Conservation (phyloP, 2,329 filamentous ascomycete genomes). For the Cylindrodendrum hubeiense region DNA sequence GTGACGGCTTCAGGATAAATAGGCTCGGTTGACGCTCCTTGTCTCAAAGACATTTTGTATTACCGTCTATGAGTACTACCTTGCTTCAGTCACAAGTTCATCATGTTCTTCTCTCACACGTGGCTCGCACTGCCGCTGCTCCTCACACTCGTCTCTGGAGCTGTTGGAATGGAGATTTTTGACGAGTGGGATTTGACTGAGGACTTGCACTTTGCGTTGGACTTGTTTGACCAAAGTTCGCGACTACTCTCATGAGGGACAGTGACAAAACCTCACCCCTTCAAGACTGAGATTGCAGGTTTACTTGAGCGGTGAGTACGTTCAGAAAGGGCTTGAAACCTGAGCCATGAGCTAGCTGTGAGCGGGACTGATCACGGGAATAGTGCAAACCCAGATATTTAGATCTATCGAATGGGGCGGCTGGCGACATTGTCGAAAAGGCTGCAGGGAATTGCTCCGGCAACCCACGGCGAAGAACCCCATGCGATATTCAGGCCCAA, state of each 20-base stretch:
- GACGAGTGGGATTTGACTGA: slow-evolving; percentile 24
- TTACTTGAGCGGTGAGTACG: not conserved
- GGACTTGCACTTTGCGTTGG: slow-evolving; percentile 19
- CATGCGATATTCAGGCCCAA: not conserved
- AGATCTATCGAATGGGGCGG: too few species aligned
- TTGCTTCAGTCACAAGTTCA: not conserved
- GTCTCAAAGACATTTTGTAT: not conserved
- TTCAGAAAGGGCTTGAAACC: not conserved
- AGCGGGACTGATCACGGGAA: not conserved
- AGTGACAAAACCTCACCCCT: not conserved
- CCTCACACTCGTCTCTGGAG: not conserved
- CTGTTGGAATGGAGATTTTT: slow-evolving; percentile 12
- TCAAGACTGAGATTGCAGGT: not conserved
- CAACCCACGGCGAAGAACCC: too few species aligned
- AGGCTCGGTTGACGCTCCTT: not conserved
- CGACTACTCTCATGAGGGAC: not conserved
- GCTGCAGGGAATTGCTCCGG: too few species aligned
- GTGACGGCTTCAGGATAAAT: too few species aligned
- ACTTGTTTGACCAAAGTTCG: slow-evolving; percentile 9
- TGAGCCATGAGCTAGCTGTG: not conserved
- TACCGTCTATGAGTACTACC: not conserved
- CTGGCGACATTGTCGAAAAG: not conserved
- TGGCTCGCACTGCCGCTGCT: slow-evolving; percentile 10
- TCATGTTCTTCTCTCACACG: slow-evolving; percentile 2
- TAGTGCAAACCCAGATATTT: not conserved